These are phyloP conservation scores for Alternaria incomplexa DNA, from an alignment of 2,329 filamentous ascomycete genomes.

Conservation along the genomic window DNA sequence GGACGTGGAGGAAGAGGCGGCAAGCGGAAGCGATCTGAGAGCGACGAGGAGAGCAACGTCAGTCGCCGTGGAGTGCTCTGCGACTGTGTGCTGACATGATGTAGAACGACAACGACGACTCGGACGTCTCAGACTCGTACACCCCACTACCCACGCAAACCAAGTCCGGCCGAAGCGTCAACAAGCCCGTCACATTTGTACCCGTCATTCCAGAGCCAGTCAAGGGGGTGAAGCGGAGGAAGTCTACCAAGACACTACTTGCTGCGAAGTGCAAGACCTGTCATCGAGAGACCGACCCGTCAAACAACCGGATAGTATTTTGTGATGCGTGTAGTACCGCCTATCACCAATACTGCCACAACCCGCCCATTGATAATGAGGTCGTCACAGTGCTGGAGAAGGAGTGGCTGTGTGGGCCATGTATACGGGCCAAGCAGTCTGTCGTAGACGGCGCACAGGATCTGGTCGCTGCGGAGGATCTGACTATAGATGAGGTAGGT, in stretches of 20 bases:
- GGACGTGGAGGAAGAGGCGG: slow-evolving; percentile 46
- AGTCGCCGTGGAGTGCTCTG: slow-evolving; percentile 18
- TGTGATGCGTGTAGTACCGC: slow-evolving; percentile 81
- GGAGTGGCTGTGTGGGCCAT: slow-evolving; percentile 74
- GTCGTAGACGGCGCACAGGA: slow-evolving; percentile 43
- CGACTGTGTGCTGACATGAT: slow-evolving; percentile 20
- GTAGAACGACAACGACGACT: slow-evolving; percentile 42
- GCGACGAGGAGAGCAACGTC: slow-evolving; percentile 44
- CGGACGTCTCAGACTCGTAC: slow-evolving; percentile 53
- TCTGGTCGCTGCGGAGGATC: slow-evolving; percentile 48
- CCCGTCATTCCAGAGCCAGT: slow-evolving; percentile 60
- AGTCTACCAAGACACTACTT: slow-evolving; percentile 60
- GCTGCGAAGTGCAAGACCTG: slow-evolving; percentile 73
- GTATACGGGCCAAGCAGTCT: slow-evolving; percentile 49
- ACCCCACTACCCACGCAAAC: slow-evolving; percentile 69
- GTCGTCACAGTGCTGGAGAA: slow-evolving; percentile 70
- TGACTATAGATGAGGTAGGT: slow-evolving; percentile 53
- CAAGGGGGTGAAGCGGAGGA: slow-evolving; percentile 61
- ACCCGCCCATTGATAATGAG: slow-evolving; percentile 73
- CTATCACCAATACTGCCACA: slow-evolving; percentile 84
- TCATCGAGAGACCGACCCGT: slow-evolving; percentile 71
- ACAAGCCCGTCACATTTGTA: slow-evolving; percentile 68
- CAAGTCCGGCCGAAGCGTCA: slow-evolving; percentile 76
- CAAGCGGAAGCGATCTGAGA: slow-evolving; percentile 49
- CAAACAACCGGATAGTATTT: slow-evolving; percentile 82